phyloP scores from a whole-genome alignment of 2,329 filamentous ascomycete genomes.

The Metarhizium anisopliae region DNA sequence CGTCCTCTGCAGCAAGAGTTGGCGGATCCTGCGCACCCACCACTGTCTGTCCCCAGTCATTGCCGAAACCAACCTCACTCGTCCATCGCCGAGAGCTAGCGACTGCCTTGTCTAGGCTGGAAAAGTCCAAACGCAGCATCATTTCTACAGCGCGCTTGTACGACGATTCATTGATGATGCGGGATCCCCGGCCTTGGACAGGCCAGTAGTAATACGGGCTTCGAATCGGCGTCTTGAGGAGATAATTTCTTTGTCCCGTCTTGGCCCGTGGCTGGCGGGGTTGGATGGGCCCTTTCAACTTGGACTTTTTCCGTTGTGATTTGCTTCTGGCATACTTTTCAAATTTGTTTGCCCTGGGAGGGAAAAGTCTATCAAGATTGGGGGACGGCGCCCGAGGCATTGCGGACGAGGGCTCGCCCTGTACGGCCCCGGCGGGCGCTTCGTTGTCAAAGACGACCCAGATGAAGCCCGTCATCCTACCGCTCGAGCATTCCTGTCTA shows the following conservation, averaged over 20 bases:
- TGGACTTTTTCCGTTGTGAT: conserved; percentile 34
- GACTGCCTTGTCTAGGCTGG: conserved; percentile 50
- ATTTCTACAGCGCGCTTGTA: conserved; percentile 63
- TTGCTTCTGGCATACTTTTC: conserved; percentile 13
- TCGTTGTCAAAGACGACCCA: conserved; percentile 76
- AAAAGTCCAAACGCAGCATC: conserved; percentile 66
- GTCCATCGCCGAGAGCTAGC: conserved; percentile 63
- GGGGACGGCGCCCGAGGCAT: conserved; percentile 21
- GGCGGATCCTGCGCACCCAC: conserved; percentile 30
- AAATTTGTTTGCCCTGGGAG: conserved; percentile 12
- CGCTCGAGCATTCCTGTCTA: conserved; percentile 89
- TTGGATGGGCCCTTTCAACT: conserved; percentile 50
- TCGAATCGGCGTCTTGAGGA: conserved; percentile 37
- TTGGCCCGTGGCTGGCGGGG: conserved; percentile 59
- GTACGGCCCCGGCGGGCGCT: conserved; percentile 7
- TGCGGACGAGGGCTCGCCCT: conserved; percentile 17
- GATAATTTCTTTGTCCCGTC: conserved; percentile 41
- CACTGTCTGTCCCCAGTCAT: conserved; percentile 43
- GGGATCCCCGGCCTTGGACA: conserved; percentile 48
- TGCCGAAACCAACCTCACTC: conserved; percentile 50
- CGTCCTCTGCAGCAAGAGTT: conserved; percentile 4
- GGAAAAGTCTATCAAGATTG: conserved; percentile 23
- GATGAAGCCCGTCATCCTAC: conserved; percentile 84
- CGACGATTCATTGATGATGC: conserved; percentile 51
- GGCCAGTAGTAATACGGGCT: conserved; percentile 62